Percentiles rank a stretch among this genome's conserved stretches.
Conservation (phyloP, 768 basidiomycete species). For the Tulasnella sp. region DNA sequence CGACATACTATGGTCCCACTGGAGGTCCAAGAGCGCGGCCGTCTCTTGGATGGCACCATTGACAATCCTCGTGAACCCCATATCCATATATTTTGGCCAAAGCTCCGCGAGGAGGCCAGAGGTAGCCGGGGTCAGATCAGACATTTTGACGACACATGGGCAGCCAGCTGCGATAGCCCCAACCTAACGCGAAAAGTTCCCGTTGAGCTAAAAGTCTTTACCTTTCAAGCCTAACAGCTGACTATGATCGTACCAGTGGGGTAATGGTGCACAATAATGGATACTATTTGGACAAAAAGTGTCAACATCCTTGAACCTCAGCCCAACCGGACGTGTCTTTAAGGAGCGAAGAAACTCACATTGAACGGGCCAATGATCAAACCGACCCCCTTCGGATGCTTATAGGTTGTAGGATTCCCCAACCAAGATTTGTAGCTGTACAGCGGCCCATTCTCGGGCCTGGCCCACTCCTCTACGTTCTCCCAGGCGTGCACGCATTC, state of each 20-base stretch:
- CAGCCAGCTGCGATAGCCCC: conserved; percentile 76
- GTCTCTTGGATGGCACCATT: conserved; percentile 29
- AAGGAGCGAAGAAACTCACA: conserved; percentile 12
- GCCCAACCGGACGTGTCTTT: background rate
- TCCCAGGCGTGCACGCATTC: conserved; percentile 46
- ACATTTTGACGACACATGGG: conserved; percentile 61
- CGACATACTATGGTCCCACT: conserved; percentile 7
- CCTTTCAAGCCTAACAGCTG: no score
- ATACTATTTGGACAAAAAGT: background rate
- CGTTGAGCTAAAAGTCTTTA: conserved; percentile 12
- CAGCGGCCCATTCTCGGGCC: conserved; percentile 47
- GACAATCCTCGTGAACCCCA: background rate
- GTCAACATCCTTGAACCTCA: background rate
- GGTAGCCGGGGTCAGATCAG: conserved; percentile 51
- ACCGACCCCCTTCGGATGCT: conserved; percentile 51
- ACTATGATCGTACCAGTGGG: conserved; percentile 53
- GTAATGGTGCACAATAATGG: conserved; percentile 19
- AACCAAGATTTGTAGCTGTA: conserved; percentile 41
- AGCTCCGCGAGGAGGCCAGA: conserved; percentile 49
- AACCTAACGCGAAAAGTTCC: conserved; percentile 11
- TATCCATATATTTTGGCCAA: conserved; percentile 2
- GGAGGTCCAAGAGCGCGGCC: conserved; percentile 3
- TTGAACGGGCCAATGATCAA: conserved; percentile 23
- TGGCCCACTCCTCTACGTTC: conserved; percentile 65
- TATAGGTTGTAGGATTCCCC: conserved; percentile 43